Conservation (phyloP, 1,284 basidiomycete species). For the Marasmius fiardii region DNA sequence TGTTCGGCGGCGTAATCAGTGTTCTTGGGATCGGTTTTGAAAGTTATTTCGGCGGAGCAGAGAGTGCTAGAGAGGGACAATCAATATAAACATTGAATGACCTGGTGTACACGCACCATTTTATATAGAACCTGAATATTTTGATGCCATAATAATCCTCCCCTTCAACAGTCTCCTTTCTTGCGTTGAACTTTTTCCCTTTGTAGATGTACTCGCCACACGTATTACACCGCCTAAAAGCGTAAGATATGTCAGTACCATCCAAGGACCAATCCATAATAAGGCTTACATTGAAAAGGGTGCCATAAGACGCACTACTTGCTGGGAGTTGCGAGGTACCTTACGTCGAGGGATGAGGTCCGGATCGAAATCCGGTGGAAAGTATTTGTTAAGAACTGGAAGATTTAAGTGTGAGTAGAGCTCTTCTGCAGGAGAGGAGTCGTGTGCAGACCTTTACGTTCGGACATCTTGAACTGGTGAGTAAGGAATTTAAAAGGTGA, state of each 20-base stretch:
- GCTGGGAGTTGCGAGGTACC: conserved; percentile 88
- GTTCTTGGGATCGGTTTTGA: conserved; percentile 99
- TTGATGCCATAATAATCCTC: conserved; percentile 99
- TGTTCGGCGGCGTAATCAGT: conserved; percentile 93
- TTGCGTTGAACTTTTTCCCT: conserved; percentile 99
- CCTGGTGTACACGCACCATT: conserved; percentile 49
- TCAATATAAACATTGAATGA: conserved; percentile 1
- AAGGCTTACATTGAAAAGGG: conserved; percentile 88
- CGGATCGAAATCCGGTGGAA: conserved; percentile 96
- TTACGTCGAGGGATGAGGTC: conserved; percentile 91
- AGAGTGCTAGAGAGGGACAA: conserved; percentile 56
- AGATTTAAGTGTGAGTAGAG: conserved; percentile 6
- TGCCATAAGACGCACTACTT: conserved; percentile 98
- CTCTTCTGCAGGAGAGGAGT: neutral
- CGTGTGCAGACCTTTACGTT: conserved; percentile 73
- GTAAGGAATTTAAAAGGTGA: neutral
- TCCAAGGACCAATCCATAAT: neutral
- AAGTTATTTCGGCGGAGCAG: conserved; percentile 97
- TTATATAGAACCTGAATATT: conserved; percentile 85
- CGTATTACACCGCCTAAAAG: conserved; percentile 80
- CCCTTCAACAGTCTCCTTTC: conserved; percentile 96
- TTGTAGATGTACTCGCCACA: conserved; percentile 99
- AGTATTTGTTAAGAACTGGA: conserved; percentile 86
- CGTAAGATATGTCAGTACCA: conserved; percentile 14
- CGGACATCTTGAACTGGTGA: conserved; percentile 63